Base-by-base conservation (phyloP, 208 protist genomes). In the Acanthamoeba comandoni region DNA sequence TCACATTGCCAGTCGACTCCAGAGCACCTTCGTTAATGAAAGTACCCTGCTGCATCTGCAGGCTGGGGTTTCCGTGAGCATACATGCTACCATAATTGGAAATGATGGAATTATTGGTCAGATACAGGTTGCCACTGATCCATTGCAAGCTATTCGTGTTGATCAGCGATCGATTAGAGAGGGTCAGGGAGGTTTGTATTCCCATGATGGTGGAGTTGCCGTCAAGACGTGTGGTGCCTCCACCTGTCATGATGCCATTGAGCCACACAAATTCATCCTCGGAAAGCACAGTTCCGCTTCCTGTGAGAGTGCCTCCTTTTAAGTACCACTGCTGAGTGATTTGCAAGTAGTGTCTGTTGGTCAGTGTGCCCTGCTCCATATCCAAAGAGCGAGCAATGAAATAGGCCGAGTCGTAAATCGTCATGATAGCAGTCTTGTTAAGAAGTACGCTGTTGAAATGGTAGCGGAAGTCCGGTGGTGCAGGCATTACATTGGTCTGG, bases 401-500 rank as follows among this genome's bases (percentile, higher is more conserved):
- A 60, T 24, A 60, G 17, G 77, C 77, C 24, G 77, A 55, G 7
- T 53, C 22, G 1, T 53, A 87, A n/a, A 87, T 35, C 13, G 52
- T n/a, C 17, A 87, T n/a, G 35, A 60, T 55, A 43, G 39, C 77
- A 60, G 35, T 87, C 57, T 87, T 87, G 77, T 43, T 87, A 22
- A 87, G 39, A 31, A 48, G 55, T 19, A 87, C 52, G 29, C 57
- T 70, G 77, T 69, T 87, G 77, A 87, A 87, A 24, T 60, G 77
- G 77, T 87, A 87, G 77, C 62, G 57, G n/a, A 87, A 87, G 77
- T 67, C 26, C 19, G 77, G 35, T 43, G 77, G 55, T 8, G 77
- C 77, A 19, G 48, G 35, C 77, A 55, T 65, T n/a, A 87, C 29
- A 60, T 70, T 87, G 77, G 53, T 48, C 26, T 31, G 31, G 57